Evolutionary conservation across 2,329 filamentous ascomycete genomes (phyloP), one percentile per base, ranked within the genome.

Genomic region (Sclerotinia nivalis): DNA sequence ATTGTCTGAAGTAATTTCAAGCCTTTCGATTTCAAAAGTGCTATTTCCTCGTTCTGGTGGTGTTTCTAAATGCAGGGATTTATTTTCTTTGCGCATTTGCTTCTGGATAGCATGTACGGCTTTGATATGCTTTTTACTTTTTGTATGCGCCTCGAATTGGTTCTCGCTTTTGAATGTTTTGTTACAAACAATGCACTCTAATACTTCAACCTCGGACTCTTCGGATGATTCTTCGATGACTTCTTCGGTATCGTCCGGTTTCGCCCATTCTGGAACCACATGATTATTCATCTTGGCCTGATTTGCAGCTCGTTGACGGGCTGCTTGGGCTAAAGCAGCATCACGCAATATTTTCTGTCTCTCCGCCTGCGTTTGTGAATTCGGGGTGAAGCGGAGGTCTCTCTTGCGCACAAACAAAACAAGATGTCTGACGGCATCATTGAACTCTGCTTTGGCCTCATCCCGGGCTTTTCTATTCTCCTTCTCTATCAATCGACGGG

Each of bases 91-190:
- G 75, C 86, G 87, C 93, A 99, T 97, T 78, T 96, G 90, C 76
- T 88, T 86, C 76, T 88, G 89, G 52, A 99, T 81, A 71, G 93
- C 87, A 74, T 94, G 90, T 9, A 97, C 86, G 2, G 93, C 91
- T 78, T 97, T 98, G 72, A 90, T 81, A 77, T 99, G 96, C 81
- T 98, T 99, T 80, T 97, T 99, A 84, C 95, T 98, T 82, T 91
- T 93, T 81, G 97, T 94, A 76, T 99, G 96, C 4, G 91, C 90
- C 76, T 96, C 89, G 71, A 91, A 93, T 77, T 98, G 95, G 74
- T 93, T 93, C 78, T 97, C 92, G 76, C 94, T 98, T 81, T 97
- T 88, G 81, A 98, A 99, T 0, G 82, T 85, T 74, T 91, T 93
- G 74, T 88, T 86, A 80, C 96, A 98, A 6, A 89, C 87, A 3